Base-by-base conservation (phyloP, 495 filamentous ascomycete species). In the Paragyromitra xinjiangensis region DNA sequence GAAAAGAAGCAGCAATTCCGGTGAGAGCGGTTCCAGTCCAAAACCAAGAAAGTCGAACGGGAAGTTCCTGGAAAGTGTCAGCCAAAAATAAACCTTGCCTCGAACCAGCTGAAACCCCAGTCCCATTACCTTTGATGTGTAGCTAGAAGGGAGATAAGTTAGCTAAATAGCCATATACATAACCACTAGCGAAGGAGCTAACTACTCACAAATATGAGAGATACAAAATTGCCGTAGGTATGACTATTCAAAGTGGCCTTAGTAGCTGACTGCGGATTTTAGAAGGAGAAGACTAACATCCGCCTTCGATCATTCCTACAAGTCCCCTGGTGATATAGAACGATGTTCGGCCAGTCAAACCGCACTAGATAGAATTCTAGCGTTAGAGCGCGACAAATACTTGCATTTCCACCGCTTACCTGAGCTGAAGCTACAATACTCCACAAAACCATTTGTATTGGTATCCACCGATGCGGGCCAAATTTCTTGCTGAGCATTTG, bases 381-480 rank as follows among this genome's bases (percentile, higher is more conserved):
- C 6, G 59, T 65, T 37, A 78, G 55, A 39, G 40, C 48, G 3
- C 1, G 8, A 26, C 39, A 48, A 14, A 0, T 37, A 19, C 8
- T 12, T 48, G 24, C 19, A 11, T 2, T 42, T 40, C 9, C 3
- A 42, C 14, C 14, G 16, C 24, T 26, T 67, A 78, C 77, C 74
- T 79, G 74, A 24, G 77, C 50, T 39, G 77, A 66, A 0, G 92
- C 92, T 42, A 94, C 89, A 8, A 94, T 75, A 80, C 90, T 92
- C 92, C 93, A 96, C 3, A 87, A 85, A 0, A 93, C 84, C 88
- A 95, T 95, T 78, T 95, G 92, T 37, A 91, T 84, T 0, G 93
- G 93, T 65, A 97, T 94, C 92, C 93, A 96, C 40, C 89, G 87
- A 82, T 96, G 93, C 0, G 93, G 92, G 0, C 94, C 94, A 29